Evolutionary conservation across 106 monocot species (phyloP).

Genomic region (Iris macrosiphon): DNA sequence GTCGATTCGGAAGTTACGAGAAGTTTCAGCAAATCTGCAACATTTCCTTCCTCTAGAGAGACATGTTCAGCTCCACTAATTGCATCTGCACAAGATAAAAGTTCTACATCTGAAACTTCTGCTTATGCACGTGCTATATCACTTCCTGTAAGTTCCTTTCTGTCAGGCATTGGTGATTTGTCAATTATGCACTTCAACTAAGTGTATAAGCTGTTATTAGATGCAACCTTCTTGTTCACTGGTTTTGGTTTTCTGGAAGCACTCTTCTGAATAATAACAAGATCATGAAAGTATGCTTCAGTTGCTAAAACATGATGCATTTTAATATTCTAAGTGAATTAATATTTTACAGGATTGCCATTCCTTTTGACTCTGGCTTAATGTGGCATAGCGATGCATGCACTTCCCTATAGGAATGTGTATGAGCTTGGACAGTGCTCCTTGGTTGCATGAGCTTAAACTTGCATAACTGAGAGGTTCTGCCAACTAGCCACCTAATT

Average conservation of each 20-base stretch:
- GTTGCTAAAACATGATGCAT: neutral
- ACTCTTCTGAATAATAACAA: neutral
- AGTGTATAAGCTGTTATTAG: neutral
- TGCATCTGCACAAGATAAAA: neutral
- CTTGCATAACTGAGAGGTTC: too few relatives aligned
- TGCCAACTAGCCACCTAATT: too few relatives aligned
- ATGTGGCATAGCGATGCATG: too few relatives aligned
- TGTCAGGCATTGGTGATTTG: too few relatives aligned
- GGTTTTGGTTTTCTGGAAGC: neutral
- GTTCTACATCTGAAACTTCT: conserved; percentile 5
- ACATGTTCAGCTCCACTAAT: neutral
- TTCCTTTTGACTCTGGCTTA: too few relatives aligned
- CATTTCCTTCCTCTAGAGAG: conserved; percentile 21
- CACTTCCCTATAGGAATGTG: too few relatives aligned
- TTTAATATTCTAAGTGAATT: neutral
- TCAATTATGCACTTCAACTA: neutral
- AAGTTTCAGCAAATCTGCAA: conserved; percentile 17
- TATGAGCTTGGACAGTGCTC: neutral
- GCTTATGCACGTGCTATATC: conserved; percentile 22
- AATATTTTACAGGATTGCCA: neutral
- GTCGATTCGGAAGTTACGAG: conserved; percentile 13
- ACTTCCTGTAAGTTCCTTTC: conserved; percentile 27
- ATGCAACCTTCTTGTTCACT: neutral
- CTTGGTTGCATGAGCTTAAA: too few relatives aligned
- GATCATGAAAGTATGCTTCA: neutral